Evolutionary conservation across 2,329 filamentous ascomycete genomes (phyloP).

Genomic region (Ophiognomonia clavigignenti-juglandacearum): DNA sequence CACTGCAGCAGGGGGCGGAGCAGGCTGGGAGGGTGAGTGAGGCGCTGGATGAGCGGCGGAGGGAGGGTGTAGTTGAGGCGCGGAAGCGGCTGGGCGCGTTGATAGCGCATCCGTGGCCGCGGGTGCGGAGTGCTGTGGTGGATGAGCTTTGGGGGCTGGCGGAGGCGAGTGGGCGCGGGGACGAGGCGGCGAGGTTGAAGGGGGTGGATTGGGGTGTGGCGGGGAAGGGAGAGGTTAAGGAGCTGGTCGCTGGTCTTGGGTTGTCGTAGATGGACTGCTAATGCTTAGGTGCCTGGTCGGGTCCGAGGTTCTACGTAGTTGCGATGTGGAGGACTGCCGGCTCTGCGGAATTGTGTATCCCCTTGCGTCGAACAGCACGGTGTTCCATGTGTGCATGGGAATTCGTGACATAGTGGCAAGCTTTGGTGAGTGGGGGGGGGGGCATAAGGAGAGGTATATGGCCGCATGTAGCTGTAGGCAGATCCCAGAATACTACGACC

Average conservation of each 20-base stretch:
- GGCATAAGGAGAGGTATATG: too few relatives aligned
- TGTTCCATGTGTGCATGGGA: too few relatives aligned
- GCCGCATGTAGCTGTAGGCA: too few relatives aligned
- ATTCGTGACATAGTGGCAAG: too few relatives aligned
- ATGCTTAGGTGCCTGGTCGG: not conserved
- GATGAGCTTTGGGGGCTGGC: constrained; percentile 55
- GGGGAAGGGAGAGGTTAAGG: constrained; percentile 40
- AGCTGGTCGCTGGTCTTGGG: constrained; percentile 37
- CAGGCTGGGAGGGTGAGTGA: constrained; percentile 17
- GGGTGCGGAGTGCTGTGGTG: constrained; percentile 56
- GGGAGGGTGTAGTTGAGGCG: constrained; percentile 48
- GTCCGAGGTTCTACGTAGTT: too few relatives aligned
- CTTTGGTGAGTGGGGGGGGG: too few relatives aligned
- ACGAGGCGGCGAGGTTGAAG: constrained; percentile 34
- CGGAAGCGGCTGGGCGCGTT: constrained; percentile 66
- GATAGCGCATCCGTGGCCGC: constrained; percentile 77
- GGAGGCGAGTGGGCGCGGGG: constrained; percentile 22
- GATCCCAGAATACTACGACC: too few relatives aligned
- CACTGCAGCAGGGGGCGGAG: constrained; percentile 21
- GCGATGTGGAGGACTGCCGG: too few relatives aligned
- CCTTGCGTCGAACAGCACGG: too few relatives aligned
- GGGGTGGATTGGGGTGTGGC: constrained; percentile 55
- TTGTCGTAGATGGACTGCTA: constrained; percentile 21
- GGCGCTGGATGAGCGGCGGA: constrained; percentile 23
- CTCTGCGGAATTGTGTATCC: too few relatives aligned